Evolutionary conservation across 2,329 filamentous ascomycete genomes (phyloP).

Genomic region (Pseudopyrenochaeta lycopersici): DNA sequence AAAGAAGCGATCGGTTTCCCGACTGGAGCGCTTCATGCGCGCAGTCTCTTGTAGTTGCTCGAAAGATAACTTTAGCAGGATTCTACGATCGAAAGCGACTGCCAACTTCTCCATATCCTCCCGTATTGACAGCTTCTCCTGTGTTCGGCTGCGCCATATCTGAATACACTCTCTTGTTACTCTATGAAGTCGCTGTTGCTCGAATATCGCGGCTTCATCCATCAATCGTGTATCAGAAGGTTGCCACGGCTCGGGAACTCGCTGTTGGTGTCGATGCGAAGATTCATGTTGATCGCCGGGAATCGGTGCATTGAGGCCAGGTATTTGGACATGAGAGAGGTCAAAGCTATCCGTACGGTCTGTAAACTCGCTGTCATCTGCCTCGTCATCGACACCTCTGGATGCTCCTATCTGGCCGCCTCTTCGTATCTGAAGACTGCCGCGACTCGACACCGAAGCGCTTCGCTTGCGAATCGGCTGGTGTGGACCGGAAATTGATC

Average conservation of each 20-base stretch:
- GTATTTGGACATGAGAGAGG: slow-evolving; percentile 41
- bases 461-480: slow-evolving; percentile 29
- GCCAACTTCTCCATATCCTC: slow-evolving; percentile 46
- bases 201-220: slow-evolving; percentile 58
- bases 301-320: slow-evolving; percentile 48
- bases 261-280: slow-evolving; percentile 24
- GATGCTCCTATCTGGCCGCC: slow-evolving; percentile 18
- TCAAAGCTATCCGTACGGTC: slow-evolving; percentile 40
- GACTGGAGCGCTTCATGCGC: slow-evolving; percentile 49
- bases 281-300: slow-evolving; percentile 25
- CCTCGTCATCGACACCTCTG: slow-evolving; percentile 28
- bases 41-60: slow-evolving; percentile 47
- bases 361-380: slow-evolving; percentile 41
- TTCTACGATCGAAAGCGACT: slow-evolving; percentile 58
- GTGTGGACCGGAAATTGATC: slow-evolving; percentile 29
- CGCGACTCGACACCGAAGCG: slow-evolving; percentile 47
- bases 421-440: slow-evolving; percentile 45
- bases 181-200: slow-evolving; percentile 38
- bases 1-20: slow-evolving; percentile 63
- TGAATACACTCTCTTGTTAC: slow-evolving; percentile 46
- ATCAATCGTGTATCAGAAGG: slow-evolving; percentile 61
- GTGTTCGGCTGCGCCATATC: slow-evolving; percentile 58
- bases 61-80: slow-evolving; percentile 63
- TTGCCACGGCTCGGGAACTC: slow-evolving; percentile 53
- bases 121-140: slow-evolving; percentile 14